phyloP scores from a whole-genome alignment of 1,139 yeast genomes.

The Debaryomycetaceae sp. region DNA sequence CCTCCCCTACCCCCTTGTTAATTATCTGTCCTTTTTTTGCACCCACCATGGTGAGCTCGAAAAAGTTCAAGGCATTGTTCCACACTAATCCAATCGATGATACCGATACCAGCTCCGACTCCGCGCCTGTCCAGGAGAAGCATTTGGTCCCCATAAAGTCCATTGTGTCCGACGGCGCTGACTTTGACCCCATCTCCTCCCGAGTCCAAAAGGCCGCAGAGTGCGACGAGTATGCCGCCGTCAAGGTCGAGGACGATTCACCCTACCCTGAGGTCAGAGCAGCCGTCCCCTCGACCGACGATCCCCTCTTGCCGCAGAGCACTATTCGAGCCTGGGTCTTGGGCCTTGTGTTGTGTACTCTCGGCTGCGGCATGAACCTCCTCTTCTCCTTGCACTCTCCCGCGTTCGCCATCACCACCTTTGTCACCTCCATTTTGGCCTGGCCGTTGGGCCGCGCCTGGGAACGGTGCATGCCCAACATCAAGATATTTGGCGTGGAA shows the following conservation, averaged over 20 bases:
- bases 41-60: conserved; percentile 7
- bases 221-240: conserved; percentile 34
- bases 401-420: conserved; percentile 39
- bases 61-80: conserved; percentile 9
- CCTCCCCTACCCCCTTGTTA: too few relatives aligned
- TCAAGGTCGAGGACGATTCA: conserved; percentile 40
- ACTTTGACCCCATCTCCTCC: conserved; percentile 28
- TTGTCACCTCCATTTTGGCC: conserved; percentile 48
- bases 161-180: conserved; percentile 21
- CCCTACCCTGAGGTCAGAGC: conserved; percentile 66
- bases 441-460: conserved; percentile 52
- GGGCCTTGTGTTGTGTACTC: conserved; percentile 41
- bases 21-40: too few relatives aligned
- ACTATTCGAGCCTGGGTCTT: conserved; percentile 53
- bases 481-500: conserved; percentile 27
- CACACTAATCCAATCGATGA: conserved; percentile 3
- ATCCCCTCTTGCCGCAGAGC: conserved; percentile 42
- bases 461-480: conserved; percentile 38
- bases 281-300: conserved; percentile 54
- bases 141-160: conserved; percentile 5
- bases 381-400: conserved; percentile 54
- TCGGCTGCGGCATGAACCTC: conserved; percentile 52
- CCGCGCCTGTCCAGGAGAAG: conserved; percentile 12
- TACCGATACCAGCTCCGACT: conserved; percentile 5
- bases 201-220: conserved; percentile 8